Base-by-base conservation (phyloP, 305 asterid genomes). In the Solanum chacoense region DNA sequence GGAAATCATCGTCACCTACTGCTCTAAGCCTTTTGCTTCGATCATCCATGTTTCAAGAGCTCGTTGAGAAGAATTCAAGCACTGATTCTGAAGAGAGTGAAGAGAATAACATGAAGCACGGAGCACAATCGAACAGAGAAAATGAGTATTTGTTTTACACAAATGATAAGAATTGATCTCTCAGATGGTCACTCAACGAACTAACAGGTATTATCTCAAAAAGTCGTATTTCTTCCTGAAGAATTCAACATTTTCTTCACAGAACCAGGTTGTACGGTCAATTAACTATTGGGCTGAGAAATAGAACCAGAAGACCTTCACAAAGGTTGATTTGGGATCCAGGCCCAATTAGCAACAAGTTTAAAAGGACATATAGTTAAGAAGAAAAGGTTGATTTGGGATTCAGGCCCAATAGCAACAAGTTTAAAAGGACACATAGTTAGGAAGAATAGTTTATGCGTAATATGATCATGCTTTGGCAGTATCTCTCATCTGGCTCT, bases 31-130 rank as follows among this genome's bases (percentile, higher is more conserved):
- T 96, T 37, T 94, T 96, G 13, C 93, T 94, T n/a, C 90, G 93
- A 6, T 96, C 98, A 24, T 92, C 98, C 34, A 74, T 96, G 95
- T 96, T 93, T 80, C 93, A 91, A 86, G 93, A 94, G 87, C 95
- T 96, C 69, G 92, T 94, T 6, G 94, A 93, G 59, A 96, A 95
- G 93, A 94, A 91, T 59, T 71, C 90, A 6, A 76, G 50, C 35
- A 88, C 75, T 45, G 86, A 50, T 24, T 69, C 38, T 42, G 89
- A 88, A 42, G 90, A 90, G 18, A 87, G 35, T 16, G 91, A n/a
- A 87, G 88, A 65, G 71, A 32, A 80, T 16, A 81, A 79, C 38
- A 78, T 63, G 85, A 87, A 76, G 55, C 85, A 88, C 12, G 37
- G 26, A 59, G 14, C 75, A 16, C 65, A 67, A 38, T 20, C 67